Conservation (phyloP, 2,329 filamentous ascomycete species). For the Alternaria sp. region DNA sequence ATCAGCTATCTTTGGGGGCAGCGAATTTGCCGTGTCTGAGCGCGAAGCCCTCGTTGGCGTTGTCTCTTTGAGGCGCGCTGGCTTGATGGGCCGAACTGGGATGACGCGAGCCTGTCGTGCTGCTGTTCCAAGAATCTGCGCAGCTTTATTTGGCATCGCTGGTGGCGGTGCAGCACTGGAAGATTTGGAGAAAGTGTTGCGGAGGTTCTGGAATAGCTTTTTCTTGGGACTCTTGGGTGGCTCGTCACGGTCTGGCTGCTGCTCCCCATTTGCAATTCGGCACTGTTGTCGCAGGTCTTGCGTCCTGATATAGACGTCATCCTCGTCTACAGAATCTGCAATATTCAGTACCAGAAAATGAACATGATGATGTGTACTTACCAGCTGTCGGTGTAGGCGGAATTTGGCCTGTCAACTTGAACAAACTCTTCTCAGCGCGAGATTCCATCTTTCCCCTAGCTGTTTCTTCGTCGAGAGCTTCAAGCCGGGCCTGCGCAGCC, state of each 20-base stretch:
- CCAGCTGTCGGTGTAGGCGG: slow-evolving; percentile 34
- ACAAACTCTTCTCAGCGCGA: slow-evolving; percentile 46
- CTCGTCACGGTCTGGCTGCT: slow-evolving; percentile 19
- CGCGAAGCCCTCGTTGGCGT: slow-evolving; percentile 25
- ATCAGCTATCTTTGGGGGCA: slow-evolving; percentile 30
- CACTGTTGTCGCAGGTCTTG: slow-evolving; percentile 34
- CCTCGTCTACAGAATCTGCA: slow-evolving; percentile 13
- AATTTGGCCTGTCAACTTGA: slow-evolving; percentile 44
- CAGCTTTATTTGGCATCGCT: slow-evolving; percentile 37
- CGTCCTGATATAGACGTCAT: slow-evolving; percentile 26
- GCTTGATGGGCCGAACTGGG: slow-evolving; percentile 26
- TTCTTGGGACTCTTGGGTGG: slow-evolving; percentile 51
- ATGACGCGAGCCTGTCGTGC: slow-evolving; percentile 25
- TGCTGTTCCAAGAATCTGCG: slow-evolving; percentile 47
- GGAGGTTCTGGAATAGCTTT: slow-evolving; percentile 48
- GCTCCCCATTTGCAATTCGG: slow-evolving; percentile 23
- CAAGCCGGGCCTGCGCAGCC: slow-evolving; percentile 24
- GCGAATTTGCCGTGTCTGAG: slow-evolving; percentile 38
- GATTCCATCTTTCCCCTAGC: slow-evolving; percentile 53
- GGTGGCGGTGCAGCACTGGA: slow-evolving; percentile 9
- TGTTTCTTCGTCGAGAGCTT: slow-evolving; percentile 44
- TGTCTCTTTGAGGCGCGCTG: slow-evolving; percentile 14
- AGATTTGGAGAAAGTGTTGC: slow-evolving; percentile 36
- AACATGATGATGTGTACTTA: slow-evolving; percentile 10
- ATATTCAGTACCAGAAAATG: neutral